phyloP scores from a whole-genome alignment of 1,284 basidiomycete species.

The Naganishia cerealis region DNA sequence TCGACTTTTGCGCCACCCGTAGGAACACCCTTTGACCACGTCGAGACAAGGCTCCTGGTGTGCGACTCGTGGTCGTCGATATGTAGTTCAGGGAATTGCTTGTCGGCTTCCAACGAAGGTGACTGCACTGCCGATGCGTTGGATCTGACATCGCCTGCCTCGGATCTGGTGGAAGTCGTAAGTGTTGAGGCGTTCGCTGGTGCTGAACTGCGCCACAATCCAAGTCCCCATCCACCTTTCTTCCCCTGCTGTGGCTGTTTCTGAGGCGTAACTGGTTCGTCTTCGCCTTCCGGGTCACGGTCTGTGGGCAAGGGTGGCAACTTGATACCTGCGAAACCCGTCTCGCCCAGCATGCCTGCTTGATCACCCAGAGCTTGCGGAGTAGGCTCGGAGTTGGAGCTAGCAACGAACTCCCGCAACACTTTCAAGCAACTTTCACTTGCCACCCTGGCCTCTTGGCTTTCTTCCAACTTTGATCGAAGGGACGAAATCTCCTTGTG shows the following conservation, averaged over 20 bases:
- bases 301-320: conserved; percentile 64
- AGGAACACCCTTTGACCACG: conserved; percentile 44
- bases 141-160: conserved; percentile 8
- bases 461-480: conserved; percentile 67
- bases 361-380: conserved; percentile 12
- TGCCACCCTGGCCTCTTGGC: conserved; percentile 78
- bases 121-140: conserved; percentile 1
- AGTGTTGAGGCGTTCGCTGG: not conserved
- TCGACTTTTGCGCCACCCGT: conserved; percentile 30
- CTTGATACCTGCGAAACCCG: conserved; percentile 49
- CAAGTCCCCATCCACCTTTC: conserved; percentile 43
- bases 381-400: not conserved
- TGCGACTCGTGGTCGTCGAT: conserved; percentile 31
- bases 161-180: conserved; percentile 13
- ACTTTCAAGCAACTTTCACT: conserved; percentile 81
- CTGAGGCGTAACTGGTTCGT: not conserved
- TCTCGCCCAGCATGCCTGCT: not conserved
- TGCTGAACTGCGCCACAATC: conserved; percentile 37
- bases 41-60: conserved; percentile 40
- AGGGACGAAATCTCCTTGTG: conserved; percentile 64
- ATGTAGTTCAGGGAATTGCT: conserved; percentile 21
- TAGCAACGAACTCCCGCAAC: conserved; percentile 76
- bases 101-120: conserved; percentile 30
- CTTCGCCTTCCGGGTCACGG: conserved; percentile 55
- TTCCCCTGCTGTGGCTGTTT: conserved; percentile 17